Percentiles rank a stretch among this genome's conserved stretches.
Conservation (phyloP, 2,329 filamentous ascomycete species). For the Aspergillus felis region DNA sequence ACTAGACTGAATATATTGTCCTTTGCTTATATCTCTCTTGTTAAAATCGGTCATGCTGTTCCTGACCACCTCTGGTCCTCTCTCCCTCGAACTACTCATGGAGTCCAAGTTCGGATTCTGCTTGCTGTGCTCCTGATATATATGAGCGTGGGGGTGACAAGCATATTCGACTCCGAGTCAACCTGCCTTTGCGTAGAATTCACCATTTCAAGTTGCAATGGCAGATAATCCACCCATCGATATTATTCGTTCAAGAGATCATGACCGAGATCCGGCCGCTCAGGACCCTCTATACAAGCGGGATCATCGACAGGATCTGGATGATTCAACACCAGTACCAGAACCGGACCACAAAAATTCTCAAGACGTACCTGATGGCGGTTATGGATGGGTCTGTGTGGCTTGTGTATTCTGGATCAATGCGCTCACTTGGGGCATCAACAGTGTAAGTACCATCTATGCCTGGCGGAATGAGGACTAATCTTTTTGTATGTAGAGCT, state of each 20-base stretch:
- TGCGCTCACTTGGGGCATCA: conserved; percentile 71
- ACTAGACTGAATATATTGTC: neutral
- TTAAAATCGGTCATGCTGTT: neutral
- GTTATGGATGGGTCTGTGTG: conserved; percentile 62
- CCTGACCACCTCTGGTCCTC: neutral
- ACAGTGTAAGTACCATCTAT: conserved; percentile 48
- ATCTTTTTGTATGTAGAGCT: conserved; percentile 30
- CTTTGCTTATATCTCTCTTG: neutral
- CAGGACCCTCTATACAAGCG: conserved; percentile 1
- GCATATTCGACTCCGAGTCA: neutral
- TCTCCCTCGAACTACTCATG: neutral
- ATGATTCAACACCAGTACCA: conserved; percentile 6
- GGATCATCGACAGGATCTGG: conserved; percentile 8
- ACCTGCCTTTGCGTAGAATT: neutral
- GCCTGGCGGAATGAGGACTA: neutral
- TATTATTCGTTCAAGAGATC: conserved; percentile 21
- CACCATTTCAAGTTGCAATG: conserved; percentile 16
- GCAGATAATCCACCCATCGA: conserved; percentile 30
- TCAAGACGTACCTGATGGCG: conserved; percentile 48
- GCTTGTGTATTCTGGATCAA: conserved; percentile 56
- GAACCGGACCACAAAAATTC: conserved; percentile 28
- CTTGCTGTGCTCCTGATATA: neutral
- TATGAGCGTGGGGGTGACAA: neutral
- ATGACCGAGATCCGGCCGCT: conserved; percentile 5
- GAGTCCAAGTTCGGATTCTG: neutral